Evolutionary conservation across 139 green algal genomes (phyloP).

Genomic region (Ulvella scutata): DNA sequence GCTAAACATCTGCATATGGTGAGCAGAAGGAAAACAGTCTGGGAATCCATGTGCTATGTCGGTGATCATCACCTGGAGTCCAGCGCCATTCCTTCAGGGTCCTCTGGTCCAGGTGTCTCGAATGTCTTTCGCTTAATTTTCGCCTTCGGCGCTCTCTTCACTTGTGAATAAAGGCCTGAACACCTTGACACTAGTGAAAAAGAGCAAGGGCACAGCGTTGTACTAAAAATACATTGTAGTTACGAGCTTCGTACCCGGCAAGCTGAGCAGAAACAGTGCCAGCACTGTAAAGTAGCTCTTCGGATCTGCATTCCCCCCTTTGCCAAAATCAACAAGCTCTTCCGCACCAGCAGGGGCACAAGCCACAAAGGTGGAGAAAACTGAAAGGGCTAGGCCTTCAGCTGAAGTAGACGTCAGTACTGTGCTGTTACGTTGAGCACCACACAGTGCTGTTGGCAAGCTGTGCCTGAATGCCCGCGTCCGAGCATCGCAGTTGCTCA

Average conservation of each 20-base stretch:
- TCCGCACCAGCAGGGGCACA: not conserved
- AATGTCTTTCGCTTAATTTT: slow-evolving; percentile 59
- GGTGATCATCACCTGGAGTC: slow-evolving; percentile 15
- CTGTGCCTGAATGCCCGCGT: too few relatives aligned
- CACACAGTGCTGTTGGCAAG: too few relatives aligned
- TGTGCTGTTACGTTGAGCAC: too few relatives aligned
- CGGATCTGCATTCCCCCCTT: not conserved
- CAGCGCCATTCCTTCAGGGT: slow-evolving; percentile 25
- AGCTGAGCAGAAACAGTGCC: not conserved
- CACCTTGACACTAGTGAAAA: too few relatives aligned
- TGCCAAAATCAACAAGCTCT: not conserved
- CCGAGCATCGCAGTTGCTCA: too few relatives aligned
- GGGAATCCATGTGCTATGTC: not conserved
- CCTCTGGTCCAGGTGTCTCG: slow-evolving; percentile 49
- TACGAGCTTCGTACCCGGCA: not conserved
- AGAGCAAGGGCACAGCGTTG: too few relatives aligned
- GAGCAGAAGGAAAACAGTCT: not conserved
- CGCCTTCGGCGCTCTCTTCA: slow-evolving; percentile 74
- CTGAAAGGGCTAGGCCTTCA: too few relatives aligned
- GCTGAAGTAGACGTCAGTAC: too few relatives aligned
- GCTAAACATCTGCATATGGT: too few relatives aligned
- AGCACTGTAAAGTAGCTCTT: not conserved
- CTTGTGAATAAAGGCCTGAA: slow-evolving; percentile 74
- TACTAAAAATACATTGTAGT: too few relatives aligned
- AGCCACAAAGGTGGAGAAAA: not conserved